Conservation (phyloP, 2,329 filamentous ascomycete species). For the Sordariomycetes sp. region DNA sequence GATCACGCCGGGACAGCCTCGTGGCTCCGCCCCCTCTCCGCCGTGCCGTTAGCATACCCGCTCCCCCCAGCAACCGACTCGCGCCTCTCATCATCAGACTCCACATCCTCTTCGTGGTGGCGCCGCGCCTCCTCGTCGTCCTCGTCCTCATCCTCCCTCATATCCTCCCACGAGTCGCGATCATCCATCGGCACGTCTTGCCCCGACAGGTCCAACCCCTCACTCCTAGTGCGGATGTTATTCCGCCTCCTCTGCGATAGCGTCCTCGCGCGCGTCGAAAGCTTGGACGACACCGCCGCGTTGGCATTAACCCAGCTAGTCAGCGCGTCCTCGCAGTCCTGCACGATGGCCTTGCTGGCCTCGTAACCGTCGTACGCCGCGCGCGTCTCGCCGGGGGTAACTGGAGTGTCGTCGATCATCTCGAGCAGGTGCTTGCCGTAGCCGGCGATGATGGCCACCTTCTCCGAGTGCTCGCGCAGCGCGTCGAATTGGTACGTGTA, state of each 20-base stretch:
- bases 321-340: constrained; percentile 94
- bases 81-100: constrained; percentile 41
- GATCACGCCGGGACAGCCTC: constrained; percentile 32
- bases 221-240: constrained; percentile 52
- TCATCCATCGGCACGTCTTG: constrained; percentile 70
- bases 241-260: constrained; percentile 74
- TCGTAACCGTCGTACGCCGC: constrained; percentile 96
- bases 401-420: constrained; percentile 89
- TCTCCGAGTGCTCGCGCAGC: constrained; percentile 93
- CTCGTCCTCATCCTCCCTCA: constrained; percentile 53
- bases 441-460: constrained; percentile 93
- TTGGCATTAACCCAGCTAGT: constrained; percentile 95
- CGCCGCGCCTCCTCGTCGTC: constrained; percentile 29
- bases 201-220: constrained; percentile 68
- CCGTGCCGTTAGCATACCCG: constrained; percentile 31
- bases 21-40: constrained; percentile 42
- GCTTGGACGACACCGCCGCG: constrained; percentile 73
- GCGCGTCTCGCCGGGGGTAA: constrained; percentile 92
- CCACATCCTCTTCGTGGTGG: constrained; percentile 11
- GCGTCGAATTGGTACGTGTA: constrained; percentile 98
- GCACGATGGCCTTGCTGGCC: constrained; percentile 96
- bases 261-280: constrained; percentile 77
- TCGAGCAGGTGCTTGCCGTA: constrained; percentile 98
- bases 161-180: constrained; percentile 65
- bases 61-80: constrained; percentile 35